Percentiles rank a stretch among this genome's conserved stretches.
Evolutionary conservation across 768 basidiomycete genomes (phyloP).

Genomic region (Polyporus arcularius): DNA sequence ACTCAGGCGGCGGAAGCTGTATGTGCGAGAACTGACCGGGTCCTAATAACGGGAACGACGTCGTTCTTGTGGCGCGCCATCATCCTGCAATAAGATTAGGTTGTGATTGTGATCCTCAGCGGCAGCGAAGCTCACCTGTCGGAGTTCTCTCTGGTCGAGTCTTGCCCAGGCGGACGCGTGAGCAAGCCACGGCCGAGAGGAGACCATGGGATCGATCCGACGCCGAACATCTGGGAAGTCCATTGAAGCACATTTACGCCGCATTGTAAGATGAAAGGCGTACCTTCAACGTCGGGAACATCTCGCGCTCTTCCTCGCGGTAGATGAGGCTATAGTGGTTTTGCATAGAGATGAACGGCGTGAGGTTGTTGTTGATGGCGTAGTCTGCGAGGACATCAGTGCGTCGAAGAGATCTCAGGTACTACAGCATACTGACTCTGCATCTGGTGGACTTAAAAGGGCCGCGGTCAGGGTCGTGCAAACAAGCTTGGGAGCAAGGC

Average conservation of each 20-base stretch:
- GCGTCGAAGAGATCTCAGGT: not conserved
- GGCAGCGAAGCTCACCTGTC: conserved; percentile 19
- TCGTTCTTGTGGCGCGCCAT: not conserved
- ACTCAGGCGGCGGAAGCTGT: too few species aligned
- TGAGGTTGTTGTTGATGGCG: conserved; percentile 40
- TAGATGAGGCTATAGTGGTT: conserved; percentile 58
- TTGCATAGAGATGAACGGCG: conserved; percentile 66
- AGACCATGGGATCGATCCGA: conserved; percentile 42
- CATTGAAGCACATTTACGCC: too few species aligned
- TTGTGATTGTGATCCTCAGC: too few species aligned
- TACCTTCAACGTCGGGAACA: conserved; percentile 50
- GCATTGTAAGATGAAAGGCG: not conserved
- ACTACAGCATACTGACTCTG: conserved; percentile 27
- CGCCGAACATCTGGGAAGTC: conserved; percentile 29
- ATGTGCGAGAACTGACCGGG: too few species aligned
- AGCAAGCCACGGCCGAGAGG: conserved; percentile 38
- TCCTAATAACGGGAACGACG: not conserved
- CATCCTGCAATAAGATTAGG: not conserved
- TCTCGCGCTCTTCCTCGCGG: conserved; percentile 61
- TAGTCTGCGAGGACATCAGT: conserved; percentile 32
- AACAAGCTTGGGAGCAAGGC: too few species aligned
- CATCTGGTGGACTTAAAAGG: conserved; percentile 28
- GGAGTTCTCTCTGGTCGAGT: conserved; percentile 26
- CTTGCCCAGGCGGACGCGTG: conserved; percentile 25
- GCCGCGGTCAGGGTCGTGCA: too few species aligned